These are phyloP conservation scores for Fraxinus sp. DNA, from an alignment of 305 asterid species.

Conservation along the genomic window DNA sequence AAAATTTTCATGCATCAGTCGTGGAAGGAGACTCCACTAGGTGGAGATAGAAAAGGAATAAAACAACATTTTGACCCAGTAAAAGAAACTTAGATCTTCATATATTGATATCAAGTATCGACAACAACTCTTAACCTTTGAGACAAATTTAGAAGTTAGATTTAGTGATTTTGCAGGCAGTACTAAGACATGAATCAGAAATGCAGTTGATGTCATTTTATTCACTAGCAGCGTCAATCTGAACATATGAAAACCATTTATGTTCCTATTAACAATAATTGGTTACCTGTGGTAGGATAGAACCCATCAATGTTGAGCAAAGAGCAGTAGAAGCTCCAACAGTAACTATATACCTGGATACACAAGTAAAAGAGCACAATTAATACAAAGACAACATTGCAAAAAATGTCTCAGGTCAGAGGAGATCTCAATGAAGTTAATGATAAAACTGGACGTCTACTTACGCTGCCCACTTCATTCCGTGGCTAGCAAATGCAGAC, in stretches of 20 bases:
- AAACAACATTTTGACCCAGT: background rate
- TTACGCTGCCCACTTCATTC: constrained; percentile 90
- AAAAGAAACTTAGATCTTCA: background rate
- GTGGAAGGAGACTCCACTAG: background rate
- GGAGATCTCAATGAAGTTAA: constrained; percentile 8
- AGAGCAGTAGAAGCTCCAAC: constrained; percentile 87
- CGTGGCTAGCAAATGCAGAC: constrained; percentile 80
- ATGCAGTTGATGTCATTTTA: background rate
- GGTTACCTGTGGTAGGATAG: constrained; percentile 83
- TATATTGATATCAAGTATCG: background rate
- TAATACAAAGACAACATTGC: constrained; percentile 4
- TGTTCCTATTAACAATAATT: background rate
- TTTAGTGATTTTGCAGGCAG: background rate
- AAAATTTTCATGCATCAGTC: background rate
- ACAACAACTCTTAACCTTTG: background rate
- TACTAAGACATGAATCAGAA: background rate
- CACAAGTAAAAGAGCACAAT: constrained; percentile 6
- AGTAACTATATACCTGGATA: constrained; percentile 59
- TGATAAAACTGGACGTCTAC: constrained; percentile 28
- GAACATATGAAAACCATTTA: background rate
- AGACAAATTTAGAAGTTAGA: background rate
- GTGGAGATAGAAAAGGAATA: background rate
- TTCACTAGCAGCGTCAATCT: background rate
- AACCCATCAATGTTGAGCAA: constrained; percentile 89
- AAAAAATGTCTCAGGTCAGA: constrained; percentile 8